phyloP scores from a whole-genome alignment of 1,284 basidiomycete species.

The Cryptococcus sp. region DNA sequence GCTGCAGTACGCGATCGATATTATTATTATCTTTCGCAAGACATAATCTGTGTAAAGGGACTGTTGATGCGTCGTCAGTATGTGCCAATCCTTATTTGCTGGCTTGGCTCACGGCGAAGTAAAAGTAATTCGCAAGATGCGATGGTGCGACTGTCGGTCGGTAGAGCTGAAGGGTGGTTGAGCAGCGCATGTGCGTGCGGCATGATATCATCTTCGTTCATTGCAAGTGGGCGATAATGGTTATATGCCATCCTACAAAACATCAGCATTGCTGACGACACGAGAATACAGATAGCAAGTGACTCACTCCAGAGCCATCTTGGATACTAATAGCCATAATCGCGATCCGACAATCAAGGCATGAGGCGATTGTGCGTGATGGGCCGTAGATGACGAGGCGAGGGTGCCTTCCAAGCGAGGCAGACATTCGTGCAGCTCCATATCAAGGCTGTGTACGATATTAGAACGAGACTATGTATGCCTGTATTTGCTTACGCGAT shows the following conservation, averaged over 20 bases:
- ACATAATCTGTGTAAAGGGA: slow-evolving; percentile 25
- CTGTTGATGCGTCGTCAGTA: slow-evolving; percentile 15
- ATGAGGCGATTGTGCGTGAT: neutral
- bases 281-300: neutral
- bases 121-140: slow-evolving; percentile 30
- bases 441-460: slow-evolving; percentile 22
- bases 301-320: slow-evolving; percentile 25
- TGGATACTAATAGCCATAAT: slow-evolving; percentile 29
- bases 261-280: neutral
- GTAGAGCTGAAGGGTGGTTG: slow-evolving; percentile 28
- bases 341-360: slow-evolving; percentile 29
- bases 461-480: neutral
- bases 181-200: slow-evolving; percentile 28
- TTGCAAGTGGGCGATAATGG: slow-evolving; percentile 28
- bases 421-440: slow-evolving; percentile 37
- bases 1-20: slow-evolving; percentile 24
- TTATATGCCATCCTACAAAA: slow-evolving; percentile 34
- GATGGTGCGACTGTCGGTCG: slow-evolving; percentile 32
- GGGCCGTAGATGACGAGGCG: neutral
- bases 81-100: neutral
- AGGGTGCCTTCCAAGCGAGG: slow-evolving; percentile 29
- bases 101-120: slow-evolving; percentile 31
- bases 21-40: slow-evolving; percentile 8
- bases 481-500: slow-evolving; percentile 22
- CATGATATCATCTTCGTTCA: slow-evolving; percentile 16